These are phyloP conservation scores for Suillus lakei DNA, from an alignment of 768 basidiomycete genomes.

Conservation along the genomic window DNA sequence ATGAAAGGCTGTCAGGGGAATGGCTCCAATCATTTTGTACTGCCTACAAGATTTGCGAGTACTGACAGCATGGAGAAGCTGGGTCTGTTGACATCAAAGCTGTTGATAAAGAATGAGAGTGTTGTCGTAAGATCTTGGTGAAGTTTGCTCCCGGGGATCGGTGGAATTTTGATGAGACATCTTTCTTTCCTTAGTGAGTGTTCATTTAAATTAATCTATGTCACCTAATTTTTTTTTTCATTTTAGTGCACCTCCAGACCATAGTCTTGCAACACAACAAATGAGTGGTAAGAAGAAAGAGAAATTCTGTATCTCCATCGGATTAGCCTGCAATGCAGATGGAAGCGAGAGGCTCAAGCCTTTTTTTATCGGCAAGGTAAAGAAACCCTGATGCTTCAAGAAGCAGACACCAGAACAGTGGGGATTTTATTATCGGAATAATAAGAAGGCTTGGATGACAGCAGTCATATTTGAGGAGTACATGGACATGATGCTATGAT, in stretches of 20 bases:
- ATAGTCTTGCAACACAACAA: conserved; percentile 21
- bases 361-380: conserved; percentile 42
- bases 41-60: conserved; percentile 10
- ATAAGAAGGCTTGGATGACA: conserved; percentile 48
- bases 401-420: conserved; percentile 22
- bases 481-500: not conserved
- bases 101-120: not conserved
- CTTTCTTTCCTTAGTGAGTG: conserved; percentile 19
- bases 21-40: conserved; percentile 12
- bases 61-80: conserved; percentile 8
- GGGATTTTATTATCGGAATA: conserved; percentile 43
- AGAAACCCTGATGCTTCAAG: conserved; percentile 38
- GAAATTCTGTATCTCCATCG: conserved; percentile 21
- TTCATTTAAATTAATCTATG: not conserved
- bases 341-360: no score
- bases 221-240: not conserved
- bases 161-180: conserved; percentile 24
- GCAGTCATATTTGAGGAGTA: conserved; percentile 38
- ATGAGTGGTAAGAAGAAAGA: conserved; percentile 25
- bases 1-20: conserved; percentile 10
- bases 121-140: conserved; percentile 21
- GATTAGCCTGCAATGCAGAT: no score
- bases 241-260: conserved; percentile 17
- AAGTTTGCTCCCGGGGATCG: conserved; percentile 26
- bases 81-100: conserved; percentile 5